phyloP scores from a whole-genome alignment of 805 yeast species.

The Cyberlindnera veronae region DNA sequence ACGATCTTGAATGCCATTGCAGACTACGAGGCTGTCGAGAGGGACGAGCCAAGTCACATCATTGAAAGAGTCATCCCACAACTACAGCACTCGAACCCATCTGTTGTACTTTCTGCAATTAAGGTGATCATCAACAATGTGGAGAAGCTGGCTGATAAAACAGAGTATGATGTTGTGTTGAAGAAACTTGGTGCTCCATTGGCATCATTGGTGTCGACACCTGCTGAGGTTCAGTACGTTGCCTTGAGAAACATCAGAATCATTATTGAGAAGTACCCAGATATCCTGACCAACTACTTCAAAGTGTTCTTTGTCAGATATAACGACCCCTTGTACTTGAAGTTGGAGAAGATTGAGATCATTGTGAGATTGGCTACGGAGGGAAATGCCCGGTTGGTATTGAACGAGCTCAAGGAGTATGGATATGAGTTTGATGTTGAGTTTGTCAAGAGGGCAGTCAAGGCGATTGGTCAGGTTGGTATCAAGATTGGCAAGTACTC shows the following conservation, averaged over 20 bases:
- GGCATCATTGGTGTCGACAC: constrained; percentile 80
- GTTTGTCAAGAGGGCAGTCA: constrained; percentile 62
- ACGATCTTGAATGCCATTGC: constrained; percentile 80
- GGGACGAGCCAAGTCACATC: constrained; percentile 74
- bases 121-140: constrained; percentile 75
- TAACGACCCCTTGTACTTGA: constrained; percentile 76
- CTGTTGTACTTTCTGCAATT: constrained; percentile 84
- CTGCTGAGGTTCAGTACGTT: constrained; percentile 94
- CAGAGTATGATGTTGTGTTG: constrained; percentile 44
- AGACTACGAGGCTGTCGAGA: constrained; percentile 56
- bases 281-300: constrained; percentile 69
- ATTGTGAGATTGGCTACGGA: constrained; percentile 66
- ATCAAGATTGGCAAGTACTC: constrained; percentile 51
- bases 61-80: constrained; percentile 91
- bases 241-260: constrained; percentile 88
- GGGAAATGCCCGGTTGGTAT: constrained; percentile 51
- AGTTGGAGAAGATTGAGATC: constrained; percentile 73
- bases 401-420: constrained; percentile 74
- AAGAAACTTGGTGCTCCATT: constrained; percentile 80
- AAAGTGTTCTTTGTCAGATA: constrained; percentile 88
- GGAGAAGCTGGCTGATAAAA: constrained; percentile 37
- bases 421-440: constrained; percentile 83
- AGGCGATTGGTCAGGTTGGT: constrained; percentile 69
- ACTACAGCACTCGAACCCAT: constrained; percentile 94
- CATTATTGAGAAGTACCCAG: constrained; percentile 84